Evolutionary conservation across 2,329 filamentous ascomycete species (phyloP), one percentile per base, ranked within the genome.

Genomic region (Fusarium fujikuroi): DNA sequence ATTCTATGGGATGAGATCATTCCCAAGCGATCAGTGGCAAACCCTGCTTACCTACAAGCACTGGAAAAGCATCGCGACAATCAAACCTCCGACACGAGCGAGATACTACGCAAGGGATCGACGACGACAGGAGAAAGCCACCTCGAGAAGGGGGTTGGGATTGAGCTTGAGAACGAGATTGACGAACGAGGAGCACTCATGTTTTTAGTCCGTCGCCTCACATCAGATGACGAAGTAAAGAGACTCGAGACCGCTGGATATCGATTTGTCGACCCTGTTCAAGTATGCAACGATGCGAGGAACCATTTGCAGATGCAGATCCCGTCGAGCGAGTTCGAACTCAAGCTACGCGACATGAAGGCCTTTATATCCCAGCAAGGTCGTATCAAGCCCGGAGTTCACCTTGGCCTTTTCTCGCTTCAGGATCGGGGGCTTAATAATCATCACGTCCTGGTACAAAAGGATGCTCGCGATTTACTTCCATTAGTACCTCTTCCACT

Each of bases 251-350:
- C 92, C 2, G 84, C 88, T 10, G 94, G 95, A 1, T 97, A 91
- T 79, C 89, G 92, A 11, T 97, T 97, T 75, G 92, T 92, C 7
- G 87, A 89, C 32, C 83, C 91, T 14, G 87, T 87, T 60, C 90
- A 94, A 66, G 91, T 97, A 28, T 87, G 89, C 16, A 86, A 89
- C n/a, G 88, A 90, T 43, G 89, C 97, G 69, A 88, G 91, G n/a
- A 86, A 89, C 25, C 92, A 89, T 70, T 92, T 97, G 86, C 93
- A 95, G 77, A 91, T 97, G 86, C 93, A 95, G 77, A 90, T 97
- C 59, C 87, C 91, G 47, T 85, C 87, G 3, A 81, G 84, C 5
- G 88, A 90, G n/a, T 84, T 97, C 6, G 85, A 87, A 46, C 79
- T 81, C 8, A 89, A 91, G 63, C 83, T 97, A 15, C 83, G 84